phyloP scores from a whole-genome alignment of 1,284 basidiomycete species.

The Naganishia cerealis region DNA sequence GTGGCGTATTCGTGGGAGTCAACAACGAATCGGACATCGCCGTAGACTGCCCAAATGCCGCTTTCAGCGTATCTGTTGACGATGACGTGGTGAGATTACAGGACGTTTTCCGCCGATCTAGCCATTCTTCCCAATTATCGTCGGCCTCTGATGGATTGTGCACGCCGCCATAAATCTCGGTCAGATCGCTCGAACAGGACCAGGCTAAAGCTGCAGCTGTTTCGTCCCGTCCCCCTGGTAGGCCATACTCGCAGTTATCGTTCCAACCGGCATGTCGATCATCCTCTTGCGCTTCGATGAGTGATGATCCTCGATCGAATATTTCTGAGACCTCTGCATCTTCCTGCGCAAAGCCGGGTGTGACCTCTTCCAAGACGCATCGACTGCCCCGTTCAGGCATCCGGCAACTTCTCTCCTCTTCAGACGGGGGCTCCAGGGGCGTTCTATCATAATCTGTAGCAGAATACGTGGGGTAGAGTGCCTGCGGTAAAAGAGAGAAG shows the following conservation, averaged over 20 bases:
- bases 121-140: conserved; percentile 30
- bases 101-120: conserved; percentile 26
- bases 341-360: background rate
- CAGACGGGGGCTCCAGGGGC: conserved; percentile 53
- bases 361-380: conserved; percentile 21
- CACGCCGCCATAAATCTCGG: background rate
- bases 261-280: background rate
- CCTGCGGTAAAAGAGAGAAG: conserved; percentile 37
- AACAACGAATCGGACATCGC: background rate
- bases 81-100: conserved; percentile 7
- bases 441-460: conserved; percentile 54
- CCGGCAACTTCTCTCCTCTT: conserved; percentile 50
- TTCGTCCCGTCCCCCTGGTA: background rate
- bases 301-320: background rate
- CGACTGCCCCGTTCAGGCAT: conserved; percentile 49
- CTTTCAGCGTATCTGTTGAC: conserved; percentile 12
- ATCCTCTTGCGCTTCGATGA: background rate
- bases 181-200: conserved; percentile 10
- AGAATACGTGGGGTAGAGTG: conserved; percentile 51
- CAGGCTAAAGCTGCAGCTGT: conserved; percentile 19
- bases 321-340: background rate
- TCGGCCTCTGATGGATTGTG: conserved; percentile 12
- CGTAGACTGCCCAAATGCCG: background rate
- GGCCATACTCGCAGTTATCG: background rate
- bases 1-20: conserved; percentile 8